Base-by-base conservation (phyloP, 106 monocot species). In the Allium fistulosum region DNA sequence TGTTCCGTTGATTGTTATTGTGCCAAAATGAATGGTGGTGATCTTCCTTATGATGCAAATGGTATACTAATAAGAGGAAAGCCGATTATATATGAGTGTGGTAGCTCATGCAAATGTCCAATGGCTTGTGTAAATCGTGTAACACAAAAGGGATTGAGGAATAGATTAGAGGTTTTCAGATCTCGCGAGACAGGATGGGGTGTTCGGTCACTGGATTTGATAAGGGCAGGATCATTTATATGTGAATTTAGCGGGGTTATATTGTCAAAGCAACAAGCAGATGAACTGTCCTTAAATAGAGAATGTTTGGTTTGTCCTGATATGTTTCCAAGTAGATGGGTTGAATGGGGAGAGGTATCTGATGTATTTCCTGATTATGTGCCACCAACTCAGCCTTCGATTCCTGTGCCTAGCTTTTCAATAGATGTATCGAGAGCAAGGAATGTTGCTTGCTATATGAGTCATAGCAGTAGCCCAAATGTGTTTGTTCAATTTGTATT, bases 101-200 rank as follows among this genome's bases (percentile, higher is more conserved):
- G 96, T 4, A 71, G 63, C 15, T 80, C 37, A 17, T 96, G 92
- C 69, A 66, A 66, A 51, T 89, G 92, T 65, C 92, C 92, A 1
- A 63, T 63, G 4, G 86, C 67, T 63, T 97, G 96, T 47, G 81
- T 77, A 26, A 97, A 92, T 62, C 77, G 96, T 49, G 88, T 97
- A 71, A 88, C 75, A 51, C 96, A 92, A 78, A 84, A 82, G 53
- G 96, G 92, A 28, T 4, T 89, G 53, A 82, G 57, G 50, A 56
- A 72, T 46, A 68, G 71, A 26, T 70, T 97, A 63, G 92, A 97
- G 81, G 86, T 97, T 16, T 97, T 97, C 37, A 68, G 91, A 53
- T 92, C 96, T 6, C 69, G 61, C 26, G 92, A 92, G 71, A 97
- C 84, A 1, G 92, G 88, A 5, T 97, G 96, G 96, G 96, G 91